phyloP scores from a whole-genome alignment of 1,284 basidiomycete species.

The Nidula niveotomentosa region DNA sequence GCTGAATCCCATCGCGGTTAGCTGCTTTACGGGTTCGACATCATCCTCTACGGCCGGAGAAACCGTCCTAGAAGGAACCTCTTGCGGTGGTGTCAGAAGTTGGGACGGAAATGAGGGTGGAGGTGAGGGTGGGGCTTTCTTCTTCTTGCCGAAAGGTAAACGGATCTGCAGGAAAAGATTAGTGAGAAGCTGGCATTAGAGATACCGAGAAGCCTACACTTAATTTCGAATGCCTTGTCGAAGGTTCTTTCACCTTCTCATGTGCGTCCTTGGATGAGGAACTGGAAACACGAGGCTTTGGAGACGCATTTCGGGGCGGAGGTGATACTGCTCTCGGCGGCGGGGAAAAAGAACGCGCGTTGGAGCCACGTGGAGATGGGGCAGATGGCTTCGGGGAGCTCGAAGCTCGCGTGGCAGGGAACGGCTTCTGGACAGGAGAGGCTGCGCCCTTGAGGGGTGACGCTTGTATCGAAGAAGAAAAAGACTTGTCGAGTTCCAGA shows the following conservation, averaged over 20 bases:
- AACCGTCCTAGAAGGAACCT: conserved; percentile 38
- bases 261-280: conserved; percentile 56
- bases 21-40: conserved; percentile 73
- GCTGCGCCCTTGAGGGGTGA: conserved; percentile 1
- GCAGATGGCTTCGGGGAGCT: conserved; percentile 16
- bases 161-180: conserved; percentile 51
- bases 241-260: conserved; percentile 52
- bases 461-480: conserved; percentile 19
- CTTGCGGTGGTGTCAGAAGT: conserved; percentile 45
- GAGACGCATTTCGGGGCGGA: conserved; percentile 49
- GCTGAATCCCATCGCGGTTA: conserved; percentile 83
- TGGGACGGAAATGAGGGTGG: conserved; percentile 32
- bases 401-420: conserved; percentile 16
- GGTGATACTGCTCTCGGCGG: conserved; percentile 43
- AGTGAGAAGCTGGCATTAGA: background rate
- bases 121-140: conserved; percentile 57
- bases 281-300: conserved; percentile 57
- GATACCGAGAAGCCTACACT: conserved; percentile 53
- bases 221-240: conserved; percentile 64
- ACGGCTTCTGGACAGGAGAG: conserved; percentile 15
- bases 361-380: conserved; percentile 25
- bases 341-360: conserved; percentile 36
- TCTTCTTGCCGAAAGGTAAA: conserved; percentile 75
- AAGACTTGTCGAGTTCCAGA: conserved; percentile 36
- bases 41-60: conserved; percentile 72